Base-by-base conservation (phyloP, 1,284 basidiomycete species). In the Bjerkandera adusta region DNA sequence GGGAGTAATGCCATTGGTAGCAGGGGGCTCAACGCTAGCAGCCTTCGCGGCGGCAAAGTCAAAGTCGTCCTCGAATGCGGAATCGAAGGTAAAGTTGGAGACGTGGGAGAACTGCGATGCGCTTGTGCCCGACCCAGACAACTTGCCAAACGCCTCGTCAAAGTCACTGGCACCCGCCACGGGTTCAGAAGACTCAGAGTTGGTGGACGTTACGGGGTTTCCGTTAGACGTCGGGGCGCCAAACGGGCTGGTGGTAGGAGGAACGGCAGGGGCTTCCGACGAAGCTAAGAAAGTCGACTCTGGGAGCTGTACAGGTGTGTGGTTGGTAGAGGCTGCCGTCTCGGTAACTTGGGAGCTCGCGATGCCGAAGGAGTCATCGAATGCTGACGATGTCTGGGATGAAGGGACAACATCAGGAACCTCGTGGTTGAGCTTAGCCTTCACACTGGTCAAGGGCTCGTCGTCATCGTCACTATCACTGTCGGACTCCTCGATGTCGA, bases 11-110 rank as follows among this genome's bases (percentile, higher is more conserved):
- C 32, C 36, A 20, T 35, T 32, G 13, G 57, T 26, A 10, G 39
- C 47, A 12, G 53, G 53, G 26, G 39, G 30, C n/a, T 48, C 48
- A 3, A 56, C 61, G 5, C 62, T 48, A 15, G 69, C 70, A 8
- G 74, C 69, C 1, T 76, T 68, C 3, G 77, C 71, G 36, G 79
- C 71, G 1, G 69, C 72, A 55, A 94, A 94, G 67, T 93, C 90
- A 61, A 93, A 92, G 53, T 89, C 86, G 57, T 92, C 90, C 27
- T 93, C 91, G 57, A 93, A 93, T n/a, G 72, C 76, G 46, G 78
- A 70, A 48, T 85, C 85, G 50, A 89, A 85, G 8, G 78, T 70
- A 54, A 84, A 79, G 13, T 68, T 66, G 3, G 77, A 70, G 3
- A 54, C 39, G 16, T 54, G 48, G 30, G 59, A 52, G 40, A 50